Base-by-base conservation (phyloP, 805 yeast species). In the Clavispora phyllophila region DNA sequence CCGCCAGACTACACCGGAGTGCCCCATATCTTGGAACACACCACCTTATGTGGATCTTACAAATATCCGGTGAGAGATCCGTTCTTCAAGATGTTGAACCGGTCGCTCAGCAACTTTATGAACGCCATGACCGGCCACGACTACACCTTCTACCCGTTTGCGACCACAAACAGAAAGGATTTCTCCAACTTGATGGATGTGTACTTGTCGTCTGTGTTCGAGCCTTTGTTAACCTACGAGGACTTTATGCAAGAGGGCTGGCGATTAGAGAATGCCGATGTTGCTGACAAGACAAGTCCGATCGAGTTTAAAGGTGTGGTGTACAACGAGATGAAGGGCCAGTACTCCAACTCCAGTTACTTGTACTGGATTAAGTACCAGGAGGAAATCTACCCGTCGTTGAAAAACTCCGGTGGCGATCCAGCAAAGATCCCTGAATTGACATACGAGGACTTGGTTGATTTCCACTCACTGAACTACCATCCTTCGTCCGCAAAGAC, bases 81-180 rank as follows among this genome's bases (percentile, higher is more conserved):
- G 2, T 93, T 93, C 63, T 93, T 93, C 76, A 91, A 91, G 61
- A 93, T 93, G 99, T 72, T 91, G 45, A 91, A 89, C 61, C 69
- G 97, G 49, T 88, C 97, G n/a, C 68, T 93, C 55, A 82, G 96
- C 26, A 93, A 88, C 61, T 93, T 89, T 64, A 93, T 93, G 99
- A 93, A 93, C 61, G 99, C 99, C 8, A 87, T 93, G 96, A 93
- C 99, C 0, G 99, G 96, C 18, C 90, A 86, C 54, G 98, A 93
- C 63, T 90, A 89, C 58, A 93, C 99, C 0, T 90, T 81, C 62
- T 93, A 86, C 56, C 99, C 99, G 4, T 93, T 93, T 70, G 86
- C 98, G 23, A 93, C 99, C 2, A 91, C 98, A 9, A 93, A 93
- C 62, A 61, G 64, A 34, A 78, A 77, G 42, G 99, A 93, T 60